Conservation (phyloP, 2,329 filamentous ascomycete species). For the Ploettnerulaceae sp. region DNA sequence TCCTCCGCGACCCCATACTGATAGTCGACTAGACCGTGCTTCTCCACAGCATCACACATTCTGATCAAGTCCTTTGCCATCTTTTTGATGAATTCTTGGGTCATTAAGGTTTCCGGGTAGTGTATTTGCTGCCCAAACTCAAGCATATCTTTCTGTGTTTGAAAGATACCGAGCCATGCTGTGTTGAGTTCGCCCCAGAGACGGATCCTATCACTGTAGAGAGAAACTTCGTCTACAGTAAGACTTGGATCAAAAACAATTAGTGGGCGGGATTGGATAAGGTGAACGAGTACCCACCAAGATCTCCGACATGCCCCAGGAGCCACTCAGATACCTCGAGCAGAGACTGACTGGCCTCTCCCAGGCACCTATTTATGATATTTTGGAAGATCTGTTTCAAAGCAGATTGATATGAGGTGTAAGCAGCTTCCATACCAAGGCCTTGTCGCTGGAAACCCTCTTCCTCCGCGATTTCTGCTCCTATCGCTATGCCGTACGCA, state of each 20-base stretch:
- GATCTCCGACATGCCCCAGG: conserved; percentile 56
- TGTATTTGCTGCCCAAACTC: conserved; percentile 35
- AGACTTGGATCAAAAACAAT: conserved; percentile 58
- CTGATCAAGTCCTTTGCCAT: conserved; percentile 79
- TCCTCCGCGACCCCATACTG: conserved; percentile 97
- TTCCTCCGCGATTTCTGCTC: conserved; percentile 48
- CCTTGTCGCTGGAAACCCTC: conserved; percentile 52
- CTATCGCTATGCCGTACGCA: conserved; percentile 44
- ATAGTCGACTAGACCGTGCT: conserved; percentile 93
- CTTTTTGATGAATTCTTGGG: conserved; percentile 63
- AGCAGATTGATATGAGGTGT: conserved; percentile 59
- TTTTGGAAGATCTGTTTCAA: conserved; percentile 58
- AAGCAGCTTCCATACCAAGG: conserved; percentile 58
- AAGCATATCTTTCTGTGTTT: conserved; percentile 75
- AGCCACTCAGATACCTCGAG: conserved; percentile 63
- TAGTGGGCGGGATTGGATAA: conserved; percentile 30
- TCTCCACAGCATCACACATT: conserved; percentile 81
- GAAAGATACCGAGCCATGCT: conserved; percentile 79
- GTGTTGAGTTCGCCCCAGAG: conserved; percentile 95
- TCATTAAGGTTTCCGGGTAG: conserved; percentile 57
- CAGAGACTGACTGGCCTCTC: conserved; percentile 53
- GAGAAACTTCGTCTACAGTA: conserved; percentile 72
- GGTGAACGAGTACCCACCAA: conserved; percentile 50
- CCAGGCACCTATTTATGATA: conserved; percentile 54
- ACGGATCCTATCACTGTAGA: conserved; percentile 71